A percentile compares a stretch with the other conserved stretches of the same genome.
These are phyloP conservation scores for Crithidia fasciculata DNA, from an alignment of 208 protist species.

Conservation along the genomic window DNA sequence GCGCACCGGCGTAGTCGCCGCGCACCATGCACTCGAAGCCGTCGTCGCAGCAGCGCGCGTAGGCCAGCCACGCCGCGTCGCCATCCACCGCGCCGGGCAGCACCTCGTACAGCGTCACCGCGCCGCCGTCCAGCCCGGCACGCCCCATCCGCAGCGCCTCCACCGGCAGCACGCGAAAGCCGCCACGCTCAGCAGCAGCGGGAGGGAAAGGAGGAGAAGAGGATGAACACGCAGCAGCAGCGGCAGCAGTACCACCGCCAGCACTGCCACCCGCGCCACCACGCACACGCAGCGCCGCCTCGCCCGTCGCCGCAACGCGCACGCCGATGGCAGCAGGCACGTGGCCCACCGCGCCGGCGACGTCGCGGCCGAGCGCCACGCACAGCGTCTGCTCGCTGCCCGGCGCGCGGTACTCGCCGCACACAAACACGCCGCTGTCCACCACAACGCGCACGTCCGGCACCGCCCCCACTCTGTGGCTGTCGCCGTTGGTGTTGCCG, in stretches of 20 bases:
- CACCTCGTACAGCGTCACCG: constrained; percentile 40
- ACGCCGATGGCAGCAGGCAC: constrained; percentile 32
- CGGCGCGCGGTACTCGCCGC: constrained; percentile 20
- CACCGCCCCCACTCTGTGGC: background rate
- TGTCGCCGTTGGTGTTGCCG: too few relatives aligned
- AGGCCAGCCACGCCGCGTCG: constrained; percentile 36
- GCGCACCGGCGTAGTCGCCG: constrained; percentile 44
- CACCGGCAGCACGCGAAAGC: constrained; percentile 39
- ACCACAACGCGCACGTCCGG: constrained; percentile 32
- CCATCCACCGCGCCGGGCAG: constrained; percentile 24
- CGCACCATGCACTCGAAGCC: constrained; percentile 48
- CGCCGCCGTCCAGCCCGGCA: constrained; percentile 17
- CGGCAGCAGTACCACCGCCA: background rate
- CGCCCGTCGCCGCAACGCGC: constrained; percentile 41
- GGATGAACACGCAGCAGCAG: too few relatives aligned
- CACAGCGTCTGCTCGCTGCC: constrained; percentile 25
- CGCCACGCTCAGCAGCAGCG: background rate
- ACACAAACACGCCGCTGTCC: constrained; percentile 35
- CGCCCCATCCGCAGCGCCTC: constrained; percentile 30
- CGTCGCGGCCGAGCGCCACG: constrained; percentile 39
- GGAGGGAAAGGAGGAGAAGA: too few relatives aligned
- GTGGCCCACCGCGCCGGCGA: constrained; percentile 25
- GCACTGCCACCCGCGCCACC: background rate
- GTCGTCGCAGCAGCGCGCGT: constrained; percentile 27
- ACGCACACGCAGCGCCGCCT: constrained; percentile 46